Evolutionary conservation across 257 asterid species (phyloP), one percentile per base, ranked within the genome.

Genomic region (Eucommia ulmoides): DNA sequence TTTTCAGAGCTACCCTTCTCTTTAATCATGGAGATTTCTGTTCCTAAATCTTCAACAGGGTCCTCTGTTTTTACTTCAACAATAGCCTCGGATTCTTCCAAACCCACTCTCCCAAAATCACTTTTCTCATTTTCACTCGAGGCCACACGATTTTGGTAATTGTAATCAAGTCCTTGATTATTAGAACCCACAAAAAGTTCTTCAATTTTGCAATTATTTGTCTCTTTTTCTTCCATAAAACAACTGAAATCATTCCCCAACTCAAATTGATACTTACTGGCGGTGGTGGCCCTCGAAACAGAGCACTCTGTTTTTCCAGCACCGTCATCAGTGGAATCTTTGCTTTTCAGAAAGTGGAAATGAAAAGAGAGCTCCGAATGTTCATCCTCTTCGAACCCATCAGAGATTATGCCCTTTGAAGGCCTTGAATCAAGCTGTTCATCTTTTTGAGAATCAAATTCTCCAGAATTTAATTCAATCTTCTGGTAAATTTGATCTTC

Each of bases 181-280:
- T n/a, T n/a, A n/a, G 76, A 50, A 44, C 60, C 74, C 54, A 60
- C 65, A 71, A 78, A 78, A 72, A 83, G 45, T 57, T 81, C 88
- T 38, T 71, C 72, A 41, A 75, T 64, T 20, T 46, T 52, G 59
- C 71, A 69, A 22, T 70, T 63, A 55, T 24, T 51, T 2, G 42
- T 50, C 52, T 71, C 63, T 18, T 83, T 56, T 61, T 76, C 68
- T 61, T 73, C 80, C 15, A 79, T 33, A 57, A 61, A 75, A 41
- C 63, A 75, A 24, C 62, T 60, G 20, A 76, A 59, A 68, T 77
- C 53, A 51, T 68, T 33, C 0, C 70, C 57, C 38, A 74, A 61
- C 50, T 52, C 2, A 54, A 61, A 68, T 51, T 83, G 69, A 51
- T 56, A 81, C 76, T 79, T 69, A 25, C 65, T 67, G 18, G 42